phyloP scores from a whole-genome alignment of 108 stramenopile genomes.

The Ochromonas danica region DNA sequence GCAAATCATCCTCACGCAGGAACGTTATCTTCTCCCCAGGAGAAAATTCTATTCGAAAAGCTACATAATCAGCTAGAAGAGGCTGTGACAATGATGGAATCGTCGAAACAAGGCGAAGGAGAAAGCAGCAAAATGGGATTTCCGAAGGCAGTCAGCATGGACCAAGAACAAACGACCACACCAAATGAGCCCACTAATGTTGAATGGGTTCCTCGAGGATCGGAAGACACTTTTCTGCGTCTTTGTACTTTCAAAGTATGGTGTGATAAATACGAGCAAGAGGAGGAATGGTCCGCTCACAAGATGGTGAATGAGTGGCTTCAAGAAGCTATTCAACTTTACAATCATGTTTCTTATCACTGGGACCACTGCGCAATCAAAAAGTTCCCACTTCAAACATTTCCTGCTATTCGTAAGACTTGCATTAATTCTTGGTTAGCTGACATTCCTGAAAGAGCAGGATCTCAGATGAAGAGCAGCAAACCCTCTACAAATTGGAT shows the following conservation, averaged over 20 bases:
- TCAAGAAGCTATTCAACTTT: not conserved
- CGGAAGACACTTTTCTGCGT: not conserved
- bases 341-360: not conserved
- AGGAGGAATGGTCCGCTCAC: not conserved
- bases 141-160: too few relatives aligned
- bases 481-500: not conserved
- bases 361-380: not conserved
- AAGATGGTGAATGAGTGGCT: not conserved
- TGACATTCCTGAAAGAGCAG: not conserved
- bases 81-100: not conserved
- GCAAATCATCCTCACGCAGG: not conserved
- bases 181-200: not conserved
- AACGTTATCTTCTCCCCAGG: not conserved
- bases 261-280: not conserved
- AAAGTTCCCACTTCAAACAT: not conserved
- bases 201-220: not conserved
- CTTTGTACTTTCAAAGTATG: slow-evolving; percentile 2
- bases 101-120: too few relatives aligned
- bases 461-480: not conserved
- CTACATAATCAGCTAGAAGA: not conserved
- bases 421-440: not conserved
- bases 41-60: not conserved
- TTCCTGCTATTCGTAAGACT: not conserved
- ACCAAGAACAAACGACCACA: not conserved
- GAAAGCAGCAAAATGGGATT: too few relatives aligned